Percentiles rank a stretch among this genome's conserved stretches.
Evolutionary conservation across 2,329 filamentous ascomycete species (phyloP).

Genomic region (Delphinella strobiligena): DNA sequence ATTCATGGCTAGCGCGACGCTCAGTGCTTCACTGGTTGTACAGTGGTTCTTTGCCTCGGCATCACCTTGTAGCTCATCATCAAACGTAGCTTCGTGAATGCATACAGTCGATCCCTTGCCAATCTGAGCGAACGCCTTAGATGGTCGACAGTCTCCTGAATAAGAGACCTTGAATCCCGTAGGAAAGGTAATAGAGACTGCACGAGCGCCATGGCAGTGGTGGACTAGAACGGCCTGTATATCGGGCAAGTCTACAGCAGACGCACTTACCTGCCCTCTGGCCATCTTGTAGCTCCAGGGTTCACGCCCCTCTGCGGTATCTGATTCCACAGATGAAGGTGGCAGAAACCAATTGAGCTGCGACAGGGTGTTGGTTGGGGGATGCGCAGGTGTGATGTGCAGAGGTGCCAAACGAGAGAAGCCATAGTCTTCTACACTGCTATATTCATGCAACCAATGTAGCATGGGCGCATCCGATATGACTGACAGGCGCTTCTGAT

Average conservation of each 20-base stretch:
- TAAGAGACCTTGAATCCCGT: conserved; percentile 79
- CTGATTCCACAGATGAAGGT: conserved; percentile 8
- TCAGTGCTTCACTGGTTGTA: conserved; percentile 76
- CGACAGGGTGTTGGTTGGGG: conserved; percentile 12
- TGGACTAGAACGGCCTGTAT: conserved; percentile 57
- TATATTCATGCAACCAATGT: conserved; percentile 67
- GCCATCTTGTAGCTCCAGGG: conserved; percentile 21
- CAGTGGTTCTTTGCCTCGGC: conserved; percentile 81
- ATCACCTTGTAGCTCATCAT: conserved; percentile 68
- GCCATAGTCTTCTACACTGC: conserved; percentile 64
- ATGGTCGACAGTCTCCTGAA: conserved; percentile 87
- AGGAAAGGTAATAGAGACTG: conserved; percentile 64
- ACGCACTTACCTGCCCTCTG: conserved; percentile 14
- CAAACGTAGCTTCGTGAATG: conserved; percentile 93
- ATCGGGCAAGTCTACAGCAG: conserved; percentile 48
- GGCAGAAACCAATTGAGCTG: conserved; percentile 22
- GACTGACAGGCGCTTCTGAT: conserved; percentile 42
- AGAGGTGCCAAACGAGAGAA: conserved; percentile 48
- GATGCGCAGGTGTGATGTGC: conserved; percentile 22
- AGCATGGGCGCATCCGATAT: conserved; percentile 62
- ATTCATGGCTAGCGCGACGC: conserved; percentile 63
- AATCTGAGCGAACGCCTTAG: conserved; percentile 53
- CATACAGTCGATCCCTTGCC: conserved; percentile 69
- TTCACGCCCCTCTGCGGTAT: conserved; percentile 10
- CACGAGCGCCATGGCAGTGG: conserved; percentile 72